Evolutionary conservation across 306 rosid genomes (phyloP).

Genomic region (Cercis canadensis): DNA sequence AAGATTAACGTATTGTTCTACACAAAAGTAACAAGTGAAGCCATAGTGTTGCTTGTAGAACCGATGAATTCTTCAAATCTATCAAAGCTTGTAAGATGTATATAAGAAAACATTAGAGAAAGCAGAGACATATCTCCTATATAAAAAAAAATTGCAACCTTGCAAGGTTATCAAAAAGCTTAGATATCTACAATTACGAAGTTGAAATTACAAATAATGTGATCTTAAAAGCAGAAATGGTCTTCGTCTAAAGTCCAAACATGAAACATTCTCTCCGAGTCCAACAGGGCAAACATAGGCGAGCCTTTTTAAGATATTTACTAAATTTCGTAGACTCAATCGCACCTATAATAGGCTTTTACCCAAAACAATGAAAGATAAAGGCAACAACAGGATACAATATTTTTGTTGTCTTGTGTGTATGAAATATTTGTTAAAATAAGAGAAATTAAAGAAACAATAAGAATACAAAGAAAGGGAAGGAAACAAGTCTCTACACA

Average conservation of each 20-base stretch:
- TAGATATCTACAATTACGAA: slow-evolving; percentile 23
- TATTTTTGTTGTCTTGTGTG: slow-evolving; percentile 1
- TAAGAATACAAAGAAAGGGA: neutral
- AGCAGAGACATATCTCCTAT: neutral
- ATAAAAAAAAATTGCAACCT: no score
- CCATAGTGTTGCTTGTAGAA: slow-evolving; percentile 35
- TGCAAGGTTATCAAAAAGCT: no score
- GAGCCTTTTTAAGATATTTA: slow-evolving; percentile 7
- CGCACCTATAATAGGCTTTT: slow-evolving; percentile 29
- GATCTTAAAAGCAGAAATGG: slow-evolving; percentile 2
- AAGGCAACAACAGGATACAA: neutral
- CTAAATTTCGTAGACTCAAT: slow-evolving; percentile 15
- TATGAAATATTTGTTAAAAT: slow-evolving; percentile 3
- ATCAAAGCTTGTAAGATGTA: slow-evolving; percentile 26
- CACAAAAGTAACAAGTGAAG: slow-evolving; percentile 35
- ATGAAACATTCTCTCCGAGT: slow-evolving; percentile 41
- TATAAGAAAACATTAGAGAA: slow-evolving; percentile 2
- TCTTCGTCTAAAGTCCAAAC: slow-evolving; percentile 19
- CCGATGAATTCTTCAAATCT: slow-evolving; percentile 38
- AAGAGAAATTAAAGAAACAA: slow-evolving; percentile 15
- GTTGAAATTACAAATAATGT: slow-evolving; percentile 24
- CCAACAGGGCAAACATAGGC: slow-evolving; percentile 21
- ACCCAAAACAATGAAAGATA: neutral
- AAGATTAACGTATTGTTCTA: slow-evolving; percentile 34
- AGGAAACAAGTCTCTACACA: slow-evolving; percentile 26